Evolutionary conservation across 805 yeast genomes (phyloP), one percentile per base, ranked within the genome.

Genomic region (Ogataea philodendri): DNA sequence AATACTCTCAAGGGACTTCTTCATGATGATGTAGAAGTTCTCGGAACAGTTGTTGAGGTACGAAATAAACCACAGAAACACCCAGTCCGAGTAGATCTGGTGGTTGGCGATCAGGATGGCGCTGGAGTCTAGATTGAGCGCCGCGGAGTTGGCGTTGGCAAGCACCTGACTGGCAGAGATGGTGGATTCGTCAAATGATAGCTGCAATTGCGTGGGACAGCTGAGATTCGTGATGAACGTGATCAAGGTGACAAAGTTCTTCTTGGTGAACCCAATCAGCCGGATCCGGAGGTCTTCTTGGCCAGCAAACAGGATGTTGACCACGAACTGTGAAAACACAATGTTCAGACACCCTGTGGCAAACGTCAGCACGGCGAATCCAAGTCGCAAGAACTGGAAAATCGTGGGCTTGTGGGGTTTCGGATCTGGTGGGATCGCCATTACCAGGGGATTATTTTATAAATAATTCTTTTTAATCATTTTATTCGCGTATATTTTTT

Each of bases 81-180:
- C 69, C 98, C 98, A 90, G 57, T 90, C 98, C 3, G 90, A 78
- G 57, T 90, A 90, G 15, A 90, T 81, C 62, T 89, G 97, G 60
- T 90, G 97, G 55, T 90, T 90, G n/a, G 93, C 76, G 22, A 89
- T 80, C 29, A 82, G 57, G 2, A 90, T 49, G 9, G 66, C 65
- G 10, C 43, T 44, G 11, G 46, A 41, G 24, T 56, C 58, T 5
- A 62, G 41, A 4, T 37, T 44, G 11, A 55, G 32, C 8, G 31
- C 14, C 5, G 41, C 23, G 6, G 25, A 22, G 9, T 43, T 48
- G 10, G 39, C 29, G n/a, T 45, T 34, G 1, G 30, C 18, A 4
- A 36, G 30, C 3, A 39, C 26, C 7, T 38, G 18, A 29, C 27
- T 35, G 26, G 32, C 40, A 10, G 43, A 32, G 10, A 41, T 27